phyloP scores from a whole-genome alignment of 768 basidiomycete genomes.

The Candolleomyces eurysporus region DNA sequence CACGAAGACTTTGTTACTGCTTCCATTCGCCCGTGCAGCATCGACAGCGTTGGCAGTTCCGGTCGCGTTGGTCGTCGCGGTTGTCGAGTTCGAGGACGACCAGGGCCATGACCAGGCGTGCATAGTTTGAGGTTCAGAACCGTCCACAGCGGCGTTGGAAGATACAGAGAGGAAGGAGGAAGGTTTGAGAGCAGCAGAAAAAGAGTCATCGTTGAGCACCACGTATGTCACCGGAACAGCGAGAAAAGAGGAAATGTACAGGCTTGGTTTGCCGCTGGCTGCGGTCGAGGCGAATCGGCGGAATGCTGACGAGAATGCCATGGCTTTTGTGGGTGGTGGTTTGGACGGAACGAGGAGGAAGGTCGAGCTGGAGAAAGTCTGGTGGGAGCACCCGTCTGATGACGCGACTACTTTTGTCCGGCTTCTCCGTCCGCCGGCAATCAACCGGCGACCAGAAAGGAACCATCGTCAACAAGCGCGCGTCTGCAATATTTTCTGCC shows the following conservation, averaged over 20 bases:
- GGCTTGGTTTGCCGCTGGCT: conserved; percentile 29
- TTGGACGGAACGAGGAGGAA: neutral
- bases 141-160: conserved; percentile 9
- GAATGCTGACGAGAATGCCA: conserved; percentile 16
- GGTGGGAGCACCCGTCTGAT: neutral
- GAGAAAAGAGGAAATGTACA: conserved; percentile 30
- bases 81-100: conserved; percentile 4
- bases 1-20: conserved; percentile 15
- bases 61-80: neutral
- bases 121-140: neutral
- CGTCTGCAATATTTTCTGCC: no score
- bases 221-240: conserved; percentile 29
- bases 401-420: no score
- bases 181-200: conserved; percentile 11
- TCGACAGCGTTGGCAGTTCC: neutral
- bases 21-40: neutral
- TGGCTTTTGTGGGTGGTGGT: neutral
- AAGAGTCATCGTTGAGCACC: conserved; percentile 22
- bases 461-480: no score
- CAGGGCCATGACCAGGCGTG: neutral
- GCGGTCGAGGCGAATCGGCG: conserved; percentile 52
- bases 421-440: no score
- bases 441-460: no score
- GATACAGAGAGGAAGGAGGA: conserved; percentile 5
- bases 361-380: neutral